These are phyloP conservation scores for Debaryomyces subglobosus DNA, from an alignment of 1,139 yeast species.

Conservation along the genomic window DNA sequence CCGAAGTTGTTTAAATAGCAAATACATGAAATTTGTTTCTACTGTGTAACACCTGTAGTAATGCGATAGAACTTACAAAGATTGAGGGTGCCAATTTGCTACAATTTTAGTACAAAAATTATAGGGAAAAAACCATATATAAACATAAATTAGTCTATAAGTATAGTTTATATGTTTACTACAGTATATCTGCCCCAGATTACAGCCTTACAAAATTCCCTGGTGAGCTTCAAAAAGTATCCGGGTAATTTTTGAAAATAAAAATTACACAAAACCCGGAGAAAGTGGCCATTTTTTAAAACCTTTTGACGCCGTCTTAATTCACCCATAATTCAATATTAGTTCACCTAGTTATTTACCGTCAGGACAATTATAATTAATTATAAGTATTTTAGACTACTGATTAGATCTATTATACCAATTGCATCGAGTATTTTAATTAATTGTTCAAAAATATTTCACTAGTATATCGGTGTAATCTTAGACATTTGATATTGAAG, in stretches of 20 bases:
- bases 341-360: slow-evolving; percentile 7
- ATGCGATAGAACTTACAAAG: neutral
- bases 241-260: slow-evolving; percentile 10
- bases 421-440: slow-evolving; percentile 2
- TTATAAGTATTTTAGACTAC: slow-evolving; percentile 30
- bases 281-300: slow-evolving; percentile 9
- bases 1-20: slow-evolving; percentile 7
- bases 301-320: slow-evolving; percentile 6
- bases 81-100: neutral
- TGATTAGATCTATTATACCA: slow-evolving; percentile 33
- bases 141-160: too few relatives aligned
- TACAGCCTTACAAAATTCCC: neutral
- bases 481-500: slow-evolving; percentile 1
- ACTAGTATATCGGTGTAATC: neutral
- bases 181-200: neutral
- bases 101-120: too few relatives aligned
- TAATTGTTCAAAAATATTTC: neutral
- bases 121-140: too few relatives aligned
- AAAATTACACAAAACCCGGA: slow-evolving; percentile 12
- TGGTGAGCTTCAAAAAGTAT: neutral
- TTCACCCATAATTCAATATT: slow-evolving; percentile 4
- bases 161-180: neutral
- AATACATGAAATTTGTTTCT: neutral
- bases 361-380: neutral
- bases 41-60: neutral